Conservation (phyloP, 495 filamentous ascomycete genomes). For the Sphaerosporella brunnea region DNA sequence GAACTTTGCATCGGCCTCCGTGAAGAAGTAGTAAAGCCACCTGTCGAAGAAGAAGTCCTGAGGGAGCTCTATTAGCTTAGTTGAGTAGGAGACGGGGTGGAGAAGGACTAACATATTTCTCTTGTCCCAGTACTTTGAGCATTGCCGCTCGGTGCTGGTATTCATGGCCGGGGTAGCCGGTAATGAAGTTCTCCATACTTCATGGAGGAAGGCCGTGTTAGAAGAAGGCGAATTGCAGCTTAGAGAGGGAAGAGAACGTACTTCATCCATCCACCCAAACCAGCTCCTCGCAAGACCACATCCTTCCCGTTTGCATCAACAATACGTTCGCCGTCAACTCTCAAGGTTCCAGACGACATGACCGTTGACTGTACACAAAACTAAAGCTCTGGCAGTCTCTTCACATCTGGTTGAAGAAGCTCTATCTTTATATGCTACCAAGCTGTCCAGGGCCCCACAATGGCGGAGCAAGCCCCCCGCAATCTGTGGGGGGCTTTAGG, state of each 20-base stretch:
- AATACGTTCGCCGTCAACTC: constrained; percentile 28
- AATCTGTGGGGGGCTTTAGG: no score
- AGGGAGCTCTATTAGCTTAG: no score
- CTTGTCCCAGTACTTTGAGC: constrained; percentile 19
- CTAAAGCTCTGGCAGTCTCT: no score
- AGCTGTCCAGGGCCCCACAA: no score
- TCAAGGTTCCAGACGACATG: constrained; percentile 4
- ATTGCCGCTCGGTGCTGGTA: constrained; percentile 36
- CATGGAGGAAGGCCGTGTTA: constrained; percentile 2
- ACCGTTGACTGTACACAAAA: no score
- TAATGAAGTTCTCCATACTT: constrained; percentile 40
- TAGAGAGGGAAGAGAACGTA: neutral
- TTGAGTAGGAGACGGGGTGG: no score
- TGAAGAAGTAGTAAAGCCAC: constrained; percentile 49
- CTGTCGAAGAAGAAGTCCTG: constrained; percentile 19
- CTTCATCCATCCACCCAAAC: constrained; percentile 15
- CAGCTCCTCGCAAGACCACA: constrained; percentile 32
- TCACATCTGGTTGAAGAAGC: no score
- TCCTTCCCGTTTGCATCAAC: constrained; percentile 31
- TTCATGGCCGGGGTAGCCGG: constrained; percentile 38
- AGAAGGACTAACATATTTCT: no score
- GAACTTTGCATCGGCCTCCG: constrained; percentile 41
- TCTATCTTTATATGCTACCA: no score
- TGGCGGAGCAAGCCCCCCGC: no score
- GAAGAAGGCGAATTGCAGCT: no score